Evolutionary conservation across 2,329 filamentous ascomycete genomes (phyloP), one percentile per base, ranked within the genome.

Genomic region (Setomelanomma holmii): DNA sequence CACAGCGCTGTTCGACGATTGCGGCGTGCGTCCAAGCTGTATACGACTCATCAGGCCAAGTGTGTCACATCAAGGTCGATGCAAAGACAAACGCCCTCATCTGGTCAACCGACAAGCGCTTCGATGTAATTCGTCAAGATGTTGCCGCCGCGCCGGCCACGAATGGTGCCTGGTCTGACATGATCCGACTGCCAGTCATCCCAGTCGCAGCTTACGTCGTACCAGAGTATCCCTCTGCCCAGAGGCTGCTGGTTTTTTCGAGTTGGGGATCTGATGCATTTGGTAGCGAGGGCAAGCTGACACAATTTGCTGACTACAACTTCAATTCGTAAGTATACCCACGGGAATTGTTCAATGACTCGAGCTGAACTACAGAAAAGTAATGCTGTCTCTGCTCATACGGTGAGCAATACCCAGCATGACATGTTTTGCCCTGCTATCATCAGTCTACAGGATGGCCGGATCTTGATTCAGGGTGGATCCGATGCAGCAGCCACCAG

Each of bases 361-460:
- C 4, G 24, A 23, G 27, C 55, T 65, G 14, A n/a, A 66, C 20
- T 22, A 14, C 3, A 8, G 11, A 16, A 16, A n/a, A 67, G 63
- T 52, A 61, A 61, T 8, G 55, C 51, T 14, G 60, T 67, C 3
- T 66, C 63, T 6, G 53, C 59, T 27, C 59, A 60, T 6, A 66
- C 63, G 4, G 56, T 67, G 11, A 53, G 53, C 49, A 65, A 67
- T 21, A 67, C 64, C 16, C 51, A 63, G 10, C 64, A 67, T 21
- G 64, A 67, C 34, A 67, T 67, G 64, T 67, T 67, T 27, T 67
- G 64, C 38, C 64, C 64, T 4, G 64, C 57, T 34, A 64, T 67
- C 22, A 67, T 63, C 48, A 61, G 55, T 49, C 52, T 66, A 5
- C 52, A 63, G 36, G 60, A 66, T 19, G 64, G 64, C 4, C 56